Evolutionary conservation across 2,329 filamentous ascomycete genomes (phyloP).

Genomic region (Sordariomycetes sp.): DNA sequence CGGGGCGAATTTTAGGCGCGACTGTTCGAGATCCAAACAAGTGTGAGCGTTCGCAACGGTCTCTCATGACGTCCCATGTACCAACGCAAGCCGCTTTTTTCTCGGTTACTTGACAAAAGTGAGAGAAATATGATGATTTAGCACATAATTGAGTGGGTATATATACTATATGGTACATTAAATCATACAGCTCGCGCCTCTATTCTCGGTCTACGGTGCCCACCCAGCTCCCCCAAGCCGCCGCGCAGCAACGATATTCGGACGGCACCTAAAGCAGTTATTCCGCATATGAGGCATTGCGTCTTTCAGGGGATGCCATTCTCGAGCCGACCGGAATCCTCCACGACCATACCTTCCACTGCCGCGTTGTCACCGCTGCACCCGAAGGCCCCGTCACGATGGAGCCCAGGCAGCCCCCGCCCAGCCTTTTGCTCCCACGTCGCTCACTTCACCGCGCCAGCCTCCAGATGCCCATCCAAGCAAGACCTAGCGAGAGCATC

Average conservation of each 20-base stretch:
- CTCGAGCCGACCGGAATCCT: not conserved
- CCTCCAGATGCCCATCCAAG: conserved; percentile 59
- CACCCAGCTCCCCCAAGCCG: not conserved
- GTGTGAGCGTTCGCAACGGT: not conserved
- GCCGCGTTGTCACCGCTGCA: too few species aligned
- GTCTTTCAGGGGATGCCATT: not conserved
- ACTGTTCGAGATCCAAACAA: not conserved
- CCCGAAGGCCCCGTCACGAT: too few species aligned
- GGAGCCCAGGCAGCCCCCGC: too few species aligned
- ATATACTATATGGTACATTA: not conserved
- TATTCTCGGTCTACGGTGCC: not conserved
- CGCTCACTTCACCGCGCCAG: not conserved
- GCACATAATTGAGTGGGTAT: conserved; percentile 3
- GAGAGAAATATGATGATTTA: not conserved
- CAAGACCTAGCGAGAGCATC: conserved; percentile 52
- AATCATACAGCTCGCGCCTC: not conserved
- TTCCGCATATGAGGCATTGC: too few species aligned
- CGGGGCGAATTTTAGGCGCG: not conserved
- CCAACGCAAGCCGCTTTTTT: not conserved
- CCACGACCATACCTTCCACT: too few species aligned
- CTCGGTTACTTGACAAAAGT: not conserved
- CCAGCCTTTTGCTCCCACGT: too few species aligned
- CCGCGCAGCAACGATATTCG: too few species aligned
- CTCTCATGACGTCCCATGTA: not conserved
- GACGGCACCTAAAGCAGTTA: too few species aligned